These are phyloP conservation scores for Pharus latifolius DNA, from an alignment of 176 grass and related monocot genomes.

Conservation along the genomic window DNA sequence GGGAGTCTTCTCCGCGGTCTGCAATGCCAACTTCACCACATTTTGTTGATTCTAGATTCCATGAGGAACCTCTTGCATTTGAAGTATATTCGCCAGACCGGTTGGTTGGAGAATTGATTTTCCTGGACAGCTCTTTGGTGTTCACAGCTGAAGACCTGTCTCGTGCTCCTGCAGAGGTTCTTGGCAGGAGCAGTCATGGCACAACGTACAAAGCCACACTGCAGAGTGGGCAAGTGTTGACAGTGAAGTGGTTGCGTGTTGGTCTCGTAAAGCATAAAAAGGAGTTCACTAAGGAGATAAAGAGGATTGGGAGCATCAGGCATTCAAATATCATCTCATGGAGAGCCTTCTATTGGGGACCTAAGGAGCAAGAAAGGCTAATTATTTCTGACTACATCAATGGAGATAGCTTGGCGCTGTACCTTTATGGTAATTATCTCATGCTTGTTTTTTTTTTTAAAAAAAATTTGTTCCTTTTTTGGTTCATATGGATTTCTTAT, in stretches of 20 bases:
- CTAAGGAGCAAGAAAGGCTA: constrained; percentile 90
- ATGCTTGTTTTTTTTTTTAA: constrained; percentile 8
- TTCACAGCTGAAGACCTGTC: constrained; percentile 91
- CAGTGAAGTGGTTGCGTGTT: constrained; percentile 89
- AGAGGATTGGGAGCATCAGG: constrained; percentile 62
- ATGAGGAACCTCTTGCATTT: constrained; percentile 50
- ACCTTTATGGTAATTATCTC: constrained; percentile 79
- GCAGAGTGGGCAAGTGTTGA: constrained; percentile 62
- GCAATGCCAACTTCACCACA: constrained; percentile 35
- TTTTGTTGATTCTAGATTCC: constrained; percentile 34
- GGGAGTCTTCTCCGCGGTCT: constrained; percentile 29
- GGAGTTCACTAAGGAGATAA: constrained; percentile 82
- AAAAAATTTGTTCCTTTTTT: background rate
- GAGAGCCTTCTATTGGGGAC: constrained; percentile 93
- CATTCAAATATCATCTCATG: constrained; percentile 80
- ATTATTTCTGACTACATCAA: constrained; percentile 78
- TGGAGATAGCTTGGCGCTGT: constrained; percentile 68
- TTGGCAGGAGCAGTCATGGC: constrained; percentile 89
- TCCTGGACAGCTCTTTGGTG: constrained; percentile 62
- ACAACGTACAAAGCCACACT: constrained; percentile 75
- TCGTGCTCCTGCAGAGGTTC: constrained; percentile 76
- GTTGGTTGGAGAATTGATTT: constrained; percentile 73
- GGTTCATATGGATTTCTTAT: background rate
- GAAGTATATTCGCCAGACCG: constrained; percentile 88
- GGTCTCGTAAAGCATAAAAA: constrained; percentile 85